Evolutionary conservation across 2,329 filamentous ascomycete species (phyloP).

Genomic region (Pestalotiopsis sp.): DNA sequence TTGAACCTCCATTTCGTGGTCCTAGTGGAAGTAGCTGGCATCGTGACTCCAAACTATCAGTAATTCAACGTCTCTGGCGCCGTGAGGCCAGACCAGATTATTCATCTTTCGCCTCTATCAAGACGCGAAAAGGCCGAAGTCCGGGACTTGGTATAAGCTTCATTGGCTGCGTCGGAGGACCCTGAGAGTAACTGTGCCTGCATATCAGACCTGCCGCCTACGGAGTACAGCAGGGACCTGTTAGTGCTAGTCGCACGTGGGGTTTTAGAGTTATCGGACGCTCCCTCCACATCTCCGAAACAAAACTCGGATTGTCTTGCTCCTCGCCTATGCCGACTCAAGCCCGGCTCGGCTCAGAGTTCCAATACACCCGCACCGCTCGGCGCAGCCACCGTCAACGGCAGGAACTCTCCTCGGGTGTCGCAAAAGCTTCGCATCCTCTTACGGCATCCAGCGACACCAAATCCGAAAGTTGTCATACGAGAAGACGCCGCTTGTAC

Average conservation of each 20-base stretch:
- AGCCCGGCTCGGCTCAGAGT: neutral
- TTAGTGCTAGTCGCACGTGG: neutral
- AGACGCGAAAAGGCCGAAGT: neutral
- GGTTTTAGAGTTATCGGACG: neutral
- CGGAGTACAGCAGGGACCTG: neutral
- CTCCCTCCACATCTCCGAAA: neutral
- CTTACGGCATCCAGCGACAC: neutral
- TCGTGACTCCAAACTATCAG: neutral
- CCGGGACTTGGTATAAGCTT: neutral
- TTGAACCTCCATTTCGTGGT: neutral
- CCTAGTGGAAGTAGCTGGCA: neutral
- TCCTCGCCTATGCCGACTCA: neutral
- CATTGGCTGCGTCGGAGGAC: neutral
- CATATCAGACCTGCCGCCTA: neutral
- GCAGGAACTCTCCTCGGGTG: neutral
- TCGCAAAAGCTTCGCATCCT: neutral
- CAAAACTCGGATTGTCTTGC: neutral
- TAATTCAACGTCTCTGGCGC: neutral
- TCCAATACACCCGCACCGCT: neutral
- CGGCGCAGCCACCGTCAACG: neutral
- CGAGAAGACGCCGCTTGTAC: neutral
- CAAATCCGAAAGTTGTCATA: neutral
- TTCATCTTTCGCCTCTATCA: neutral
- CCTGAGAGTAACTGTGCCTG: neutral
- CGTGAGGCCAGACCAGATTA: neutral